Base-by-base conservation (phyloP, 108 stramenopile species). In the Pseudonitzschia pungens region DNA sequence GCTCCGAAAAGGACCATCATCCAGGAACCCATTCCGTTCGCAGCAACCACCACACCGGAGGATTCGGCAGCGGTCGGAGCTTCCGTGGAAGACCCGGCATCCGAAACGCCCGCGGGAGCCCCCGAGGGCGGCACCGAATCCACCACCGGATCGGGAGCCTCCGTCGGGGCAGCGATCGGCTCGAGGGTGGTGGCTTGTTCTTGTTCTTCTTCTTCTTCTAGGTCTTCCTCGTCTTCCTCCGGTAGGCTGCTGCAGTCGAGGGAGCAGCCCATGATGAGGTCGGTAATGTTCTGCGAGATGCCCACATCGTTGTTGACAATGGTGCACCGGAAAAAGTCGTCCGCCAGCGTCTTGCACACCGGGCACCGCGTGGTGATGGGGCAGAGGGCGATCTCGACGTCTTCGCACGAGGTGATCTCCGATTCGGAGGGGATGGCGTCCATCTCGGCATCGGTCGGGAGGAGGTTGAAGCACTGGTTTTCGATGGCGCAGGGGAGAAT, bases 251-350 rank as follows among this genome's bases (percentile, higher is more conserved):
- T 31, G 44, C 66, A 67, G 27, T 24, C 44, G n/a, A 67, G 28
- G 15, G 66, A 29, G 28, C 66, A 67, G 21, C 44, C 45, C 21
- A 10, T 29, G 22, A 67, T 16, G 45, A 67, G 27, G 18, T 67
- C 66, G 24, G 43, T 50, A 15, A 67, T 21, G 43, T 67, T 50
- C 20, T 48, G 22, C 12, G 66, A 48, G n/a, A 67, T 27, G 20
- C 16, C 29, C 7, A 10, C 32, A 3, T 50, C 66, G 43, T 14
- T 50, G 28, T 50, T 67, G 10, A 50, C 3, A 26, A 67, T 44
- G 27, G 42, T 26, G 45, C 66, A 67, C 28, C 22, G 21, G 66
- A 67, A 50, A 29, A 67, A 44, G 20, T 67, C 66, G 24, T 50
- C 22, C 18, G 45, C 45, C 22, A 22, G 2, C 5, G 42, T 15